phyloP scores from a whole-genome alignment of 371 early-diverging fungal species.

The Parasitella parasitica region DNA sequence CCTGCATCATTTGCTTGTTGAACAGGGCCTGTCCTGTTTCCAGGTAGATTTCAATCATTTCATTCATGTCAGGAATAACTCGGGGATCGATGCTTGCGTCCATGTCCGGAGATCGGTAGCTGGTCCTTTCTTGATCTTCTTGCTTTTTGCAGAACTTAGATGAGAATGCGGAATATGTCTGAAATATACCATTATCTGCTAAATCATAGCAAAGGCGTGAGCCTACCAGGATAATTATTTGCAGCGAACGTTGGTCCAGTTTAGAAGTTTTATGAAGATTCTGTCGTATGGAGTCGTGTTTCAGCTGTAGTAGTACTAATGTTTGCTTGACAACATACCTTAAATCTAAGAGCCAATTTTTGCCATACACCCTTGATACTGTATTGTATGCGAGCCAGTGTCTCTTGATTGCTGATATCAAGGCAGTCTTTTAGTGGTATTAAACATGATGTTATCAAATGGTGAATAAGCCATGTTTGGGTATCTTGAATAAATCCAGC shows the following conservation, averaged over 20 bases:
- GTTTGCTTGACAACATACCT: too few species aligned
- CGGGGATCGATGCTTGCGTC: constrained; percentile 13
- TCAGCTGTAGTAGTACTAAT: too few species aligned
- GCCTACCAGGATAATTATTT: constrained; percentile 27
- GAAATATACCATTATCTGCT: constrained; percentile 39
- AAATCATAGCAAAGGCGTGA: constrained; percentile 56
- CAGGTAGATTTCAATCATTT: constrained; percentile 26
- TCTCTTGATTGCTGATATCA: constrained; percentile 24
- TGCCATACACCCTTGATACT: constrained; percentile 41
- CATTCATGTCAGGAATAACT: constrained; percentile 26
- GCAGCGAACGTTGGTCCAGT: neutral
- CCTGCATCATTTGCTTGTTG: constrained; percentile 37
- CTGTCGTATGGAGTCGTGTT: neutral
- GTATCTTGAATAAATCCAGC: constrained; percentile 38
- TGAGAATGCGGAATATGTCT: constrained; percentile 42
- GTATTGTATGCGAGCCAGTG: constrained; percentile 12
- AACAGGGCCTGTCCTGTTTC: constrained; percentile 33
- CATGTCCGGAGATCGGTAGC: constrained; percentile 1
- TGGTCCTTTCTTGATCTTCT: neutral
- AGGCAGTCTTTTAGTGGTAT: constrained; percentile 39
- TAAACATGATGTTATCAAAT: constrained; percentile 31
- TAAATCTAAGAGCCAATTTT: constrained; percentile 32
- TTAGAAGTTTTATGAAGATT: neutral
- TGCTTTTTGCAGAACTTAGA: constrained; percentile 23
- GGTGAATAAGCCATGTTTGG: constrained; percentile 42